These are phyloP conservation scores for Sanguinoderma infundibulare DNA, from an alignment of 1,284 basidiomycete genomes.

Conservation along the genomic window DNA sequence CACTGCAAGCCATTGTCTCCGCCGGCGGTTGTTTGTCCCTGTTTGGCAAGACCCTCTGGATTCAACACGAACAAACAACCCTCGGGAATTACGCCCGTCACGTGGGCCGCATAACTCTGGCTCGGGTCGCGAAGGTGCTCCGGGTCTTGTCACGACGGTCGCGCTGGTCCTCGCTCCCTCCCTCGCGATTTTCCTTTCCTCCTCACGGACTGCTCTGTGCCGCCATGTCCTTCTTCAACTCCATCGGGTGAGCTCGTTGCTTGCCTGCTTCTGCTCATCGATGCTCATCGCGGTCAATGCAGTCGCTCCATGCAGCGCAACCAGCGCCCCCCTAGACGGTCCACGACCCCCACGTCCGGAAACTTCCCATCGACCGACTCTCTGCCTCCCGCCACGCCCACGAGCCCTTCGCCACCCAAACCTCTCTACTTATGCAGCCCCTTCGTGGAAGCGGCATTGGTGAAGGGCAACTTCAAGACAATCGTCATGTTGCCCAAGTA, in stretches of 20 bases:
- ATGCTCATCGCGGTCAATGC: slow-evolving; percentile 13
- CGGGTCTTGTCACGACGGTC: not conserved
- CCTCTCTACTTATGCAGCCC: slow-evolving; percentile 93
- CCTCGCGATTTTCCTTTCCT: not conserved
- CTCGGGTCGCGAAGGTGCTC: slow-evolving; percentile 19
- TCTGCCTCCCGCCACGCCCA: slow-evolving; percentile 44
- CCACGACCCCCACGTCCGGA: slow-evolving; percentile 72
- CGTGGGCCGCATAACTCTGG: slow-evolving; percentile 17
- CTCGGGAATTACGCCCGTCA: slow-evolving; percentile 13
- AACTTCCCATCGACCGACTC: slow-evolving; percentile 55
- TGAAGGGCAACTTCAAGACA: slow-evolving; percentile 99
- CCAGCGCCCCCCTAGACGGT: slow-evolving; percentile 65
- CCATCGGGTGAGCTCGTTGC: slow-evolving; percentile 58
- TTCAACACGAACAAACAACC: slow-evolving; percentile 33
- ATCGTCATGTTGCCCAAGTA: slow-evolving; percentile 98
- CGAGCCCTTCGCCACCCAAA: slow-evolving; percentile 53
- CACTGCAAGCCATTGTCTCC: slow-evolving; percentile 20
- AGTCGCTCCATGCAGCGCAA: slow-evolving; percentile 75
- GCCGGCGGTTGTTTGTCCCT: slow-evolving; percentile 30
- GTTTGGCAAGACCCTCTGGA: slow-evolving; percentile 32
- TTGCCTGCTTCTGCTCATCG: slow-evolving; percentile 15
- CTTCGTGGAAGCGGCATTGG: slow-evolving; percentile 95
- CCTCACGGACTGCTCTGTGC: not conserved
- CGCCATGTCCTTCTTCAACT: slow-evolving; percentile 79
- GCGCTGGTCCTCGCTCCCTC: not conserved